Percentiles rank a stretch among this genome's conserved stretches.
These are phyloP conservation scores for Sphaceloma murrayae DNA, from an alignment of 2,329 filamentous ascomycete species.

Conservation along the genomic window DNA sequence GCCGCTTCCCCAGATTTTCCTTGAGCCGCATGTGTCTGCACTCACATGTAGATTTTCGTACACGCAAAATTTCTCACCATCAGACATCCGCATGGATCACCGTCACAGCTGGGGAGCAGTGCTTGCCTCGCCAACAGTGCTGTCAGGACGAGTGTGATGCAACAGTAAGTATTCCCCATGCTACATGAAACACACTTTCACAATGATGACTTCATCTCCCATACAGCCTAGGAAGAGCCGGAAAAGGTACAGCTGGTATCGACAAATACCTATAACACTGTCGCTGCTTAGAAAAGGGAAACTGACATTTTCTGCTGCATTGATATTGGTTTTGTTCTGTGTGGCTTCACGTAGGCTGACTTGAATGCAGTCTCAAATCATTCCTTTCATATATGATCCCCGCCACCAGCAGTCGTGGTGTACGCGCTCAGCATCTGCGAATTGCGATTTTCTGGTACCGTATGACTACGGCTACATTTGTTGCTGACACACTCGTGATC, in stretches of 20 bases:
- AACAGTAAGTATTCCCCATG: too few species aligned
- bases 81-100: background rate
- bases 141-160: too few species aligned
- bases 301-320: too few species aligned
- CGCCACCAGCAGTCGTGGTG: too few species aligned
- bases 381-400: too few species aligned
- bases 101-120: too few species aligned
- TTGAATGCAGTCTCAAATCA: background rate
- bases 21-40: slow-evolving; percentile 8
- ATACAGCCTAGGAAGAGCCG: slow-evolving; percentile 42
- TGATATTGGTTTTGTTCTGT: too few species aligned
- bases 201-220: slow-evolving; percentile 31
- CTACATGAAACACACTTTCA: slow-evolving; percentile 9
- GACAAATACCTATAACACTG: slow-evolving; percentile 36
- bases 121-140: too few species aligned
- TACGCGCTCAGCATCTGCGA: too few species aligned
- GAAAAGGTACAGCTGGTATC: slow-evolving; percentile 44
- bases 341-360: background rate
- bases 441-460: background rate
- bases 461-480: background rate
- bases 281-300: slow-evolving; percentile 43
- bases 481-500: too few species aligned
- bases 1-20: slow-evolving; percentile 18
- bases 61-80: background rate
- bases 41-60: slow-evolving; percentile 3